Evolutionary conservation across 345 rosid species (phyloP).

Genomic region (Acer negundo): DNA sequence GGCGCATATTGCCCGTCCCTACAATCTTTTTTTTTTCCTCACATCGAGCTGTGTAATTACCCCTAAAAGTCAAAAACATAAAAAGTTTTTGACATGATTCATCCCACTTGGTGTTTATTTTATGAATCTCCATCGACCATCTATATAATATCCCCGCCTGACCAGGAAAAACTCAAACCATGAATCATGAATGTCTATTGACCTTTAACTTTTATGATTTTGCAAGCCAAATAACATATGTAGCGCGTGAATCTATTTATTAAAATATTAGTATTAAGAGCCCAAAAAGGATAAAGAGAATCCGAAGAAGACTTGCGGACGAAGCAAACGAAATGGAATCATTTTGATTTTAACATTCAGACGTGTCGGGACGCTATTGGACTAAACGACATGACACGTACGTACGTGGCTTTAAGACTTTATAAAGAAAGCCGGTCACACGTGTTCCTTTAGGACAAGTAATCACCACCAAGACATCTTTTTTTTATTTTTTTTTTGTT

Average conservation of each 20-base stretch:
- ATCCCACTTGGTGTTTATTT: neutral
- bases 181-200: too few relatives aligned
- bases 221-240: too few relatives aligned
- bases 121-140: too few relatives aligned
- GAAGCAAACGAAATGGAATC: neutral
- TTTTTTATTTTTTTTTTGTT: too few relatives aligned
- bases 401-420: constrained; percentile 1
- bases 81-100: neutral
- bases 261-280: too few relatives aligned
- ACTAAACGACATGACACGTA: neutral
- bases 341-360: too few relatives aligned
- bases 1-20: neutral
- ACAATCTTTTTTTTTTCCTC: neutral
- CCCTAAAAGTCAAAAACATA: neutral
- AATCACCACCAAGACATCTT: too few relatives aligned
- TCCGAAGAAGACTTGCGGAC: neutral
- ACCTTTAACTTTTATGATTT: too few relatives aligned
- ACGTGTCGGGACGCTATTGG: constrained; percentile 8
- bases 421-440: neutral
- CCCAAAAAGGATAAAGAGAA: too few relatives aligned
- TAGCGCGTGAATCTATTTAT: too few relatives aligned
- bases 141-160: too few relatives aligned
- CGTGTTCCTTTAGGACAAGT: neutral
- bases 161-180: too few relatives aligned
- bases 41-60: neutral